Evolutionary conservation across 257 asterid genomes (phyloP).

Genomic region (Ajuga chamaepitys): DNA sequence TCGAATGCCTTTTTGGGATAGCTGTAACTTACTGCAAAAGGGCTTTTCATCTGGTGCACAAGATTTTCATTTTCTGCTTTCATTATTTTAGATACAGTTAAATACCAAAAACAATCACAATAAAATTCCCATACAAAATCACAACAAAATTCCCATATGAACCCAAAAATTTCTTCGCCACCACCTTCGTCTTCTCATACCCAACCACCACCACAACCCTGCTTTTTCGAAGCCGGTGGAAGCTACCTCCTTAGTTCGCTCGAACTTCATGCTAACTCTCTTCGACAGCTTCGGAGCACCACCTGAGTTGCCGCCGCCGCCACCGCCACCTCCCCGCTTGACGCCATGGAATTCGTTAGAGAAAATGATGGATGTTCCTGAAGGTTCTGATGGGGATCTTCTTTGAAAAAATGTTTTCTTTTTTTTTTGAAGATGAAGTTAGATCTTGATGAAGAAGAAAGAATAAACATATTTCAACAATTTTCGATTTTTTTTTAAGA

Average conservation of each 20-base stretch:
- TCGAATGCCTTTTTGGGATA: slow-evolving; percentile 9
- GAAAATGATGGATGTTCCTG: not conserved
- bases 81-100: no score
- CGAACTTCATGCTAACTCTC: slow-evolving; percentile 28
- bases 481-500: no score
- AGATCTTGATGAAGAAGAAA: no score
- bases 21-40: not conserved
- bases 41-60: not conserved
- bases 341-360: slow-evolving; percentile 14
- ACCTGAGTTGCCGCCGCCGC: slow-evolving; percentile 1
- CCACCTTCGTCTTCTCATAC: slow-evolving; percentile 50
- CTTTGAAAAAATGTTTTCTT: no score
- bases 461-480: no score
- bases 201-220: slow-evolving; percentile 37
- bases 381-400: no score
- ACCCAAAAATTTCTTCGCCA: slow-evolving; percentile 35
- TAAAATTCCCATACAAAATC: not conserved
- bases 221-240: slow-evolving; percentile 24
- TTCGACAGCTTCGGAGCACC: slow-evolving; percentile 24
- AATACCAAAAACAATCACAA: no score
- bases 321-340: slow-evolving; percentile 21
- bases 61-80: not conserved
- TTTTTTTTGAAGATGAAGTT: no score
- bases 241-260: slow-evolving; percentile 28
- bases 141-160: no score